phyloP scores from a whole-genome alignment of 148 eudicot species.

The Selenicereus undatus region DNA sequence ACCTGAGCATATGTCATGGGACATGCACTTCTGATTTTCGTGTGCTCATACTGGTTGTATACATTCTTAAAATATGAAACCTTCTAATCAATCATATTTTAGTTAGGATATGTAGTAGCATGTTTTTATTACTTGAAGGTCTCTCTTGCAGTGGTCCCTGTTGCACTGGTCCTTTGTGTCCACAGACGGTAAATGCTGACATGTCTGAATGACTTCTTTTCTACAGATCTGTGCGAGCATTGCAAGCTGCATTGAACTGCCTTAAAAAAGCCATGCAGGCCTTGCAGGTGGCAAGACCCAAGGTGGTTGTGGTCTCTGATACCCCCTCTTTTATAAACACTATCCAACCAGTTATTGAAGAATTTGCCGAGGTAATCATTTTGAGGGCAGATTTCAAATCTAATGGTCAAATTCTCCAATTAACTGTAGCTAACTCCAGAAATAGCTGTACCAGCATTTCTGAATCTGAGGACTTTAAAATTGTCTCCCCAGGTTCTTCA shows the following conservation, averaged over 20 bases:
- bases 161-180: not conserved
- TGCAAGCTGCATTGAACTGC: conserved; percentile 69
- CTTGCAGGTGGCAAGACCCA: conserved; percentile 41
- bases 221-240: conserved; percentile 65
- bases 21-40: no score
- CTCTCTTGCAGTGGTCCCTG: no score
- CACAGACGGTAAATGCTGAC: not conserved
- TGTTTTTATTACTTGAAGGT: no score
- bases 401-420: not conserved
- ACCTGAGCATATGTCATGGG: no score
- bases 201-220: not conserved
- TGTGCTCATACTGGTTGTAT: no score
- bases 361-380: conserved; percentile 65
- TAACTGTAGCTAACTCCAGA: not conserved
- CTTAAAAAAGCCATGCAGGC: conserved; percentile 44
- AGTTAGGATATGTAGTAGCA: no score
- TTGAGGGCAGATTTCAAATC: not conserved
- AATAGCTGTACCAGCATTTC: not conserved
- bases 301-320: conserved; percentile 75
- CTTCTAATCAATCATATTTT: no score
- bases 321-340: conserved; percentile 63
- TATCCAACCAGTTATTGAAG: conserved; percentile 43
- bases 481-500: conserved; percentile 57
- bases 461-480: not conserved
- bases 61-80: no score